Conservation (phyloP, 2,329 filamentous ascomycete species). For the Alternaria viburni region DNA sequence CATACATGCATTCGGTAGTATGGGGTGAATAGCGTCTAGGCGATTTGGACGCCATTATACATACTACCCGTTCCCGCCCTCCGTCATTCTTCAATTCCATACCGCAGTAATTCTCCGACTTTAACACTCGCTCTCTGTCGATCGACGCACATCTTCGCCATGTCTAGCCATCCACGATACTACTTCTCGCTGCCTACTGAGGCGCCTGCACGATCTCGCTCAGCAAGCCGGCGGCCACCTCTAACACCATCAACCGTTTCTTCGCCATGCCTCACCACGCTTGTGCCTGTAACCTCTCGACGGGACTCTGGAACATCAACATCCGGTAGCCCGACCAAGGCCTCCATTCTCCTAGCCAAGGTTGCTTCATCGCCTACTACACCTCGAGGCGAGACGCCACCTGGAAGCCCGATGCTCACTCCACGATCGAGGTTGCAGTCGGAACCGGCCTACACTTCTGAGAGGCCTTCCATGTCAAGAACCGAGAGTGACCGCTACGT, state of each 20-base stretch:
- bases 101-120: slow-evolving; percentile 19
- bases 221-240: slow-evolving; percentile 51
- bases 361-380: slow-evolving; percentile 52
- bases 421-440: slow-evolving; percentile 37
- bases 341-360: slow-evolving; percentile 52
- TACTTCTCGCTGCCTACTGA: slow-evolving; percentile 49
- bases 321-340: slow-evolving; percentile 50
- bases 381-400: slow-evolving; percentile 45
- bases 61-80: slow-evolving; percentile 29
- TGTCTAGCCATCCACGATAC: slow-evolving; percentile 45
- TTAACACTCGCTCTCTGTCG: slow-evolving; percentile 12
- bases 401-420: slow-evolving; percentile 38
- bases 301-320: slow-evolving; percentile 48
- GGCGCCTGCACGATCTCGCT: slow-evolving; percentile 41
- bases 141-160: slow-evolving; percentile 29
- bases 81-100: slow-evolving; percentile 21
- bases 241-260: slow-evolving; percentile 55
- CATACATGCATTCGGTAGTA: slow-evolving; percentile 38
- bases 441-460: slow-evolving; percentile 31
- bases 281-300: slow-evolving; percentile 48
- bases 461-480: slow-evolving; percentile 44
- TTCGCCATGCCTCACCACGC: slow-evolving; percentile 52
- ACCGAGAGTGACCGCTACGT: slow-evolving; percentile 49
- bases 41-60: slow-evolving; percentile 38
- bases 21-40: slow-evolving; percentile 50